phyloP scores from a whole-genome alignment of 257 asterid genomes.

The Solanum chmielewskii region DNA sequence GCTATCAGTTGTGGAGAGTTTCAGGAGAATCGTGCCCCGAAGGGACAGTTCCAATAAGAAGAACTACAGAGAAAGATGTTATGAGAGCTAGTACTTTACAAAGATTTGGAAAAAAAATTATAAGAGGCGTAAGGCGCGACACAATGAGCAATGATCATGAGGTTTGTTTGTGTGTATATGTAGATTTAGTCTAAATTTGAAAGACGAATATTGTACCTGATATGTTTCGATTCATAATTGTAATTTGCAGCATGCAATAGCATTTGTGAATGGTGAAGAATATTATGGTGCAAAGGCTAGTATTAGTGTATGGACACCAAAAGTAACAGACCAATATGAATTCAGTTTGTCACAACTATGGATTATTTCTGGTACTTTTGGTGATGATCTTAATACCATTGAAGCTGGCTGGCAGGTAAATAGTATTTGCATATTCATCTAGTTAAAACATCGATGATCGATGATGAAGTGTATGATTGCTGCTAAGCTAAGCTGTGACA shows the following conservation, averaged over 20 bases:
- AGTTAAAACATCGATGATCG: background rate
- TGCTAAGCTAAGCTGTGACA: background rate
- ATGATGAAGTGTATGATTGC: background rate
- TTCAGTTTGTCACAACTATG: constrained; percentile 4
- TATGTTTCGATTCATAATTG: background rate
- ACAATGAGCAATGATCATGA: constrained; percentile 82
- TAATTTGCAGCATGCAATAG: background rate
- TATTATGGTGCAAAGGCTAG: constrained; percentile 1
- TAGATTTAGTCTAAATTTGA: background rate
- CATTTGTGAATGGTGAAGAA: background rate
- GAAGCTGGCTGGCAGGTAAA: constrained; percentile 5
- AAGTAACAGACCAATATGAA: constrained; percentile 1
- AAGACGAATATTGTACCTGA: background rate
- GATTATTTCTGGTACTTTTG: constrained; percentile 1
- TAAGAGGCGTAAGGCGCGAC: constrained; percentile 49
- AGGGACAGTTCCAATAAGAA: constrained; percentile 70
- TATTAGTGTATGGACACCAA: constrained; percentile 1
- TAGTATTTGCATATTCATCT: background rate
- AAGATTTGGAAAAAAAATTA: constrained; percentile 63
- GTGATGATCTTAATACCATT: background rate
- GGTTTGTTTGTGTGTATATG: constrained; percentile 29
- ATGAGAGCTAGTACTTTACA: constrained; percentile 49
- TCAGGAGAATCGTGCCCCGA: constrained; percentile 68
- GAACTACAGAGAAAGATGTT: constrained; percentile 64
- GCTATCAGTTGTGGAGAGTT: constrained; percentile 48